These are phyloP conservation scores for Phytophthora gonapodyides DNA, from an alignment of 352 stramenopile species.

Conservation along the genomic window DNA sequence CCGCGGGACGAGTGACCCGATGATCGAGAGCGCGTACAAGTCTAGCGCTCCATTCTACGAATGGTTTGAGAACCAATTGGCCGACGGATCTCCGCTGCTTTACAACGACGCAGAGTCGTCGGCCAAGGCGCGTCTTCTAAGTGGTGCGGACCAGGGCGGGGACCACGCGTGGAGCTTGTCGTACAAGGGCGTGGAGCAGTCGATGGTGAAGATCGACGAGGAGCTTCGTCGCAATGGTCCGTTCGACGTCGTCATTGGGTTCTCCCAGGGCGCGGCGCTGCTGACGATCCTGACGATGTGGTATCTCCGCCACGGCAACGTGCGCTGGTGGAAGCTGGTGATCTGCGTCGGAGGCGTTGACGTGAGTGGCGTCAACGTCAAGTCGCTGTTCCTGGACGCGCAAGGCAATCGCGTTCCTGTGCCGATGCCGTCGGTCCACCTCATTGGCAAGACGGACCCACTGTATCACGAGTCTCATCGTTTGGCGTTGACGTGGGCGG, in stretches of 20 bases:
- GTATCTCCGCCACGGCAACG: slow-evolving; percentile 33
- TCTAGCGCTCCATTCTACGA: slow-evolving; percentile 46
- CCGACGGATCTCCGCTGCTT: slow-evolving; percentile 29
- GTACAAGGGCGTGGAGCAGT: slow-evolving; percentile 44
- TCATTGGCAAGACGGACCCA: slow-evolving; percentile 68
- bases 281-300: slow-evolving; percentile 47
- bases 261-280: slow-evolving; percentile 54
- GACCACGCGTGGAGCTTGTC: slow-evolving; percentile 37
- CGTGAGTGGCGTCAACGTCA: slow-evolving; percentile 39
- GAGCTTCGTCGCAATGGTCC: slow-evolving; percentile 38
- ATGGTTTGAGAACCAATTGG: slow-evolving; percentile 46
- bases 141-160: slow-evolving; percentile 30
- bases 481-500: slow-evolving; percentile 37
- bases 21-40: slow-evolving; percentile 40
- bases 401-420: slow-evolving; percentile 33
- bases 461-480: slow-evolving; percentile 51
- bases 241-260: slow-evolving; percentile 54
- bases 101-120: slow-evolving; percentile 44
- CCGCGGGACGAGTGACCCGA: slow-evolving; percentile 34
- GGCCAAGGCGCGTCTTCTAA: slow-evolving; percentile 30
- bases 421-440: slow-evolving; percentile 46
- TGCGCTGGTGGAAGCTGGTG: slow-evolving; percentile 44
- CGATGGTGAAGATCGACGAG: slow-evolving; percentile 42
- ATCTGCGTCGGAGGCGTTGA: slow-evolving; percentile 44
- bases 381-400: slow-evolving; percentile 43